A percentile compares a stretch with the other conserved stretches of the same genome.
phyloP scores from a whole-genome alignment of 2,329 filamentous ascomycete genomes.

The Ceratocystis diversiconidia region DNA sequence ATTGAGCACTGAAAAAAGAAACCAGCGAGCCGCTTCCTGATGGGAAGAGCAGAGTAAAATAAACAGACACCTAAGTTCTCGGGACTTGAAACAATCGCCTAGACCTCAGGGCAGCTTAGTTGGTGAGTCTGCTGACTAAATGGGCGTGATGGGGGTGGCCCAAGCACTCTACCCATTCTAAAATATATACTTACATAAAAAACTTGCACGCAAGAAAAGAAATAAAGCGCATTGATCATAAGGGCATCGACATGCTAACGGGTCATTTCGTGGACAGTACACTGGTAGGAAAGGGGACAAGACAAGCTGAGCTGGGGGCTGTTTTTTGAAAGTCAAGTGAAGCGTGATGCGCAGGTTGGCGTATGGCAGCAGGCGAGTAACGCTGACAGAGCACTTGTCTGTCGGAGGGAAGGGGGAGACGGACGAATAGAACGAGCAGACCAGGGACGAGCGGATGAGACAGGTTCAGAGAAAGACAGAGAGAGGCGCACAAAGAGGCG shows the following conservation, averaged over 20 bases:
- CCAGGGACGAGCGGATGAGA: neutral
- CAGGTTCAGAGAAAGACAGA: neutral
- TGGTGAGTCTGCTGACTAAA: neutral
- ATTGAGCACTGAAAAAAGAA: neutral
- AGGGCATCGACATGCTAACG: neutral
- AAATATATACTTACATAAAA: neutral
- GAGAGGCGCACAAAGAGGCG: neutral
- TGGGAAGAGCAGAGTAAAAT: neutral
- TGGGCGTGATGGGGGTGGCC: neutral
- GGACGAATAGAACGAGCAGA: neutral
- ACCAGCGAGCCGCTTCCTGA: neutral
- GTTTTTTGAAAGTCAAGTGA: neutral
- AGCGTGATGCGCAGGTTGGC: neutral
- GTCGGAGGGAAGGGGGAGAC: neutral
- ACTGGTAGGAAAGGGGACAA: neutral
- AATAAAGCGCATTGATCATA: neutral
- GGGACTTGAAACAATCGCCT: neutral
- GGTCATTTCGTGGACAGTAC: neutral
- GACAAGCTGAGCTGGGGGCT: neutral
- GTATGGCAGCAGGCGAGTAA: neutral
- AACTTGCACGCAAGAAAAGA: neutral
- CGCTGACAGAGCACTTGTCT: neutral
- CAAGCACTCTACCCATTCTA: neutral
- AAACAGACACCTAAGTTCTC: neutral
- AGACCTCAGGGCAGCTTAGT: neutral